Base-by-base conservation (phyloP, 352 stramenopile species). In the Pythium chondricola region DNA sequence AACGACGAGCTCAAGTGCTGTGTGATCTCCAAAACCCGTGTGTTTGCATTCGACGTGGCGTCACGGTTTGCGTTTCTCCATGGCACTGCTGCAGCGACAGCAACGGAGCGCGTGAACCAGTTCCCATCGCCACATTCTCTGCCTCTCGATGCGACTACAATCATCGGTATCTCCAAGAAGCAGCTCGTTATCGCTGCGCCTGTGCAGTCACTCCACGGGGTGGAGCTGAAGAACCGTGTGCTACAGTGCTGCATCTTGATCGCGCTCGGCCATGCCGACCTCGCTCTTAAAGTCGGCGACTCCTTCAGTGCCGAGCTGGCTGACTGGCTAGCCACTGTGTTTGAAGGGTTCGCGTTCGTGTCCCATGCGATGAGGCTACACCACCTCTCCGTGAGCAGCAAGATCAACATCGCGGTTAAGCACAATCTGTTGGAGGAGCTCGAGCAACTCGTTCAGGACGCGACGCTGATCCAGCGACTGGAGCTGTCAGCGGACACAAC, bases 351-450 rank as follows among this genome's bases (percentile, higher is more conserved):
- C 55, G 74, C 63, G 4, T 75, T 82, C 41, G 43, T 61, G 17
- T 25, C 43, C 0, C 56, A 76, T 14, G 70, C 69, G 2, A 49
- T 87, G 32, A 48, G 53, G 2, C 56, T 87, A 2, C 54, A 59
- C 1, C 55, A 61, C 13, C 48, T 85, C 5, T 82, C 76, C 1
- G 22, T 70, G 10, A 43, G 31, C 0, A 43, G 74, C 26, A 75
- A 74, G 52, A 56, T 84, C 29, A 86, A 84, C 54, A 71, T 91
- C 17, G 82, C 71, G 44, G 82, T 88, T 43, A 91, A 76, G 47
- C 74, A 91, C 36, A 55, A 62, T 4, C 16, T 78, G 18, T 32
- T 75, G 4, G 61, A 73, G 6, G 44, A 71, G 2, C 52, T 91
- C 26, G 27, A 61, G 5, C 43, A 58, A 13, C 45, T 85, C 6